Base-by-base conservation (phyloP, 805 yeast genomes). In the Wickerhamiella occidentalis region DNA sequence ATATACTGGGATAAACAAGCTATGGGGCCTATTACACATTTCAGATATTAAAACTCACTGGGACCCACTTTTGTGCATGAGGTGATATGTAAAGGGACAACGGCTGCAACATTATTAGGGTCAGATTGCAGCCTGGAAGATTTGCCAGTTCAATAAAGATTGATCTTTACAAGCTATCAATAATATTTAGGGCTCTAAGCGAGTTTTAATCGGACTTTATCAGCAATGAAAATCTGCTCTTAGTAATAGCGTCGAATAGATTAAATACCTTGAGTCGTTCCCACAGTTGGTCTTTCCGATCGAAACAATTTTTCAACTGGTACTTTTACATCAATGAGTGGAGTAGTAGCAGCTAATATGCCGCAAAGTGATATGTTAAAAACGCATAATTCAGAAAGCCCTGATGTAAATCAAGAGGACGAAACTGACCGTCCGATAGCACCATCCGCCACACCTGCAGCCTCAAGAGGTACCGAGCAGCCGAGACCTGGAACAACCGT, bases 401-500 rank as follows among this genome's bases (percentile, higher is more conserved):
- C 30, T 7, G 47, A 45, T 15, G 30, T 45, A 4, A 45, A 45
- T 22, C 18, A 25, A 6, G 47, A 45, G 21, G 47, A 45, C 21
- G 44, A 40, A 3, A 25, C 18, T 21, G 21, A 45, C 21, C 38
- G 38, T 23, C 41, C 47, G 23, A 35, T 35, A 15, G 51, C 51
- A 12, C 51, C 51, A 12, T 40, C 49, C 18, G 30, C 51, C 50
- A 18, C 53, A 42, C 40, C 52, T 36, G 40, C 53, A 19, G 46
- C 51, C 13, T 25, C 42, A 3, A 42, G 44, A 15, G 51, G 51
- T 6, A 45, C 38, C 35, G 51, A 44, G 21, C 48, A 43, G 48
- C 51, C 51, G 13, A 47, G 40, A 18, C 51, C 51, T 17, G 51
- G 51, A 5, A 21, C 45, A 5, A 49, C 51, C 6, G 48, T 49